Base-by-base conservation (phyloP, 306 rosid species). In the Inga leiocalycina region DNA sequence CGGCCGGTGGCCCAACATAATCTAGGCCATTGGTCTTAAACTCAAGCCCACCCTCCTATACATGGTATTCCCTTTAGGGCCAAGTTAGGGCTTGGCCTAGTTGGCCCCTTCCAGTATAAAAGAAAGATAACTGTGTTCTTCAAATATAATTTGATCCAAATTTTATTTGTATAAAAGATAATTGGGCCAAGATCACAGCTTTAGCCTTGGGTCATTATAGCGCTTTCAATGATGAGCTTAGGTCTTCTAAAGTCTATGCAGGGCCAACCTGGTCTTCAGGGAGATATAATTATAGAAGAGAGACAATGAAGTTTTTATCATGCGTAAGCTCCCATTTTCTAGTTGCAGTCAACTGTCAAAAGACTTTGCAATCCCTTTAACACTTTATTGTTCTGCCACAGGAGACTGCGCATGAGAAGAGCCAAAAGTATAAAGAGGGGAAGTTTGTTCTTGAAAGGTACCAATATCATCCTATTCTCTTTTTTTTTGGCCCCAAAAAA, bases 401-500 rank as follows among this genome's bases (percentile, higher is more conserved):
- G 98, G 98, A 92, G 72, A 83, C 87, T 83, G 97, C 94, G 9
- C 98, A 89, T 15, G 98, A 93, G 87, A 92, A 82, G 87, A 84
- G 87, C 86, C 98, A 95, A 78, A 91, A 95, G 85, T 93, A 93
- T 78, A 95, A 95, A 85, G 98, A 95, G 85, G 98, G 98, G 69
- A 95, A 89, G 91, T 93, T 87, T 86, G 94, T 95, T 67, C 98
- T 95, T 79, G 98, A 95, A 87, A 95, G 97, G 98, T 95, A 90
- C 71, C 65, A 45, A 98, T 95, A 89, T 74, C 65, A 45, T 64
- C 73, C 71, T 59, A 57, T 34, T 66, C 19, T 19, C 43, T 39
- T 5, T 39, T 39, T 39, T 39, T 37, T 39, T n/a, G n/a, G 1
- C 8, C 0, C 43, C 8, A 6, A 0, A 39, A 39, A 39, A 0